A percentile compares a stretch with the other conserved stretches of the same genome.
These are phyloP conservation scores for Pholiota adiposa DNA, from an alignment of 1,284 basidiomycete species.

Conservation along the genomic window DNA sequence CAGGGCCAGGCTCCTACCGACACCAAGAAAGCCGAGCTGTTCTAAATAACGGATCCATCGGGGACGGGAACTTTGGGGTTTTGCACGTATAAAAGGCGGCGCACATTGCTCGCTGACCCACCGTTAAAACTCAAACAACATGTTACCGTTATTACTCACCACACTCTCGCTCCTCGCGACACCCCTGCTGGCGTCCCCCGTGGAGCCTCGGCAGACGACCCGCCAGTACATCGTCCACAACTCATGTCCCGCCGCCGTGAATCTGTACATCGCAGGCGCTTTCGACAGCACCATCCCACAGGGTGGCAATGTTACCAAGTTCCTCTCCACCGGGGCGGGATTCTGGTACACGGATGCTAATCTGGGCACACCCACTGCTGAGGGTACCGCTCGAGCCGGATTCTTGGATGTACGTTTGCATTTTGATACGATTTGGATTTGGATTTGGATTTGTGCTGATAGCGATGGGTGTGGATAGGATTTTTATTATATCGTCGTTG, in stretches of 20 bases:
- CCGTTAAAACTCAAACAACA: not conserved
- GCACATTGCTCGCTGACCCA: not conserved
- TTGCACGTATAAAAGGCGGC: not conserved
- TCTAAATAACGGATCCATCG: not conserved
- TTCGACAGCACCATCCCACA: slow-evolving; percentile 25
- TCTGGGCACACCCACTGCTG: slow-evolving; percentile 11
- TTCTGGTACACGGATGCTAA: slow-evolving; percentile 30
- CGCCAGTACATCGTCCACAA: slow-evolving; percentile 24
- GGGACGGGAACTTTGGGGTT: not conserved
- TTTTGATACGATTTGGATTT: too few species aligned
- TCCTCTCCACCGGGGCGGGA: slow-evolving; percentile 21
- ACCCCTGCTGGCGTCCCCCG: not conserved
- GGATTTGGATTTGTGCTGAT: too few species aligned
- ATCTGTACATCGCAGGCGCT: slow-evolving; percentile 32
- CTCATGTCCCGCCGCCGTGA: slow-evolving; percentile 33
- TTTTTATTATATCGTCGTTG: slow-evolving; percentile 33
- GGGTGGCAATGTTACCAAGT: slow-evolving; percentile 19
- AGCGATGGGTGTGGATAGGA: too few species aligned
- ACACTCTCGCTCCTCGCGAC: not conserved
- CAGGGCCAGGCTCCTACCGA: not conserved
- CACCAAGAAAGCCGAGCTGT: not conserved
- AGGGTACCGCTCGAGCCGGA: slow-evolving; percentile 16
- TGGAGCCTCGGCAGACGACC: not conserved
- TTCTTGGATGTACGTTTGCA: slow-evolving; percentile 15
- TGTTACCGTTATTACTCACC: not conserved